Evolutionary conservation across 176 grass and related monocot genomes (phyloP).

Genomic region (Eleusine coracana): DNA sequence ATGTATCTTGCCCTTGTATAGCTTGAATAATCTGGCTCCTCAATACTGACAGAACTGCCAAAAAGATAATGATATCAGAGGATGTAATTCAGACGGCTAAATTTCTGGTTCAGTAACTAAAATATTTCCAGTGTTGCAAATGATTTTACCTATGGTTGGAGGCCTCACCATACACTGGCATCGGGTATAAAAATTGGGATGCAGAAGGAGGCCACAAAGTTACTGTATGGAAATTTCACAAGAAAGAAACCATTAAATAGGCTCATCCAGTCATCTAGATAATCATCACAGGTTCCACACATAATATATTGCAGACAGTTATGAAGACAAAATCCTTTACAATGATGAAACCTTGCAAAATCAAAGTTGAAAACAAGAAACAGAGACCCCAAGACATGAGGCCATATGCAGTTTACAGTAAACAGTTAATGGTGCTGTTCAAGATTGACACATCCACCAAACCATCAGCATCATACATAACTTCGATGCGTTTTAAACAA

Average conservation of each 20-base stretch:
- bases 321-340: slow-evolving; percentile 30
- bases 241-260: slow-evolving; percentile 28
- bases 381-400: neutral
- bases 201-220: slow-evolving; percentile 86
- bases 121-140: slow-evolving; percentile 24
- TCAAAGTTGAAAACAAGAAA: slow-evolving; percentile 17
- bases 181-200: slow-evolving; percentile 75
- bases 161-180: slow-evolving; percentile 95
- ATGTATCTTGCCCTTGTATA: slow-evolving; percentile 72
- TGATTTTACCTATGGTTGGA: slow-evolving; percentile 90
- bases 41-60: slow-evolving; percentile 70
- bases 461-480: neutral
- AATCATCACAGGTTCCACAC: slow-evolving; percentile 26
- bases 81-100: slow-evolving; percentile 1
- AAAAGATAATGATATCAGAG: slow-evolving; percentile 28
- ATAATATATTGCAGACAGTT: slow-evolving; percentile 6
- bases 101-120: slow-evolving; percentile 14
- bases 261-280: neutral
- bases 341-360: slow-evolving; percentile 13
- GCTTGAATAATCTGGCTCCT: slow-evolving; percentile 68
- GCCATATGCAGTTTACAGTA: neutral
- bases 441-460: neutral
- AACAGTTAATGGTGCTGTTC: slow-evolving; percentile 11
- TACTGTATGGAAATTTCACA: slow-evolving; percentile 52
- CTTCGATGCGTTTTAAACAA: neutral